These are phyloP conservation scores for Hymenoscyphus albidus DNA, from an alignment of 2,329 filamentous ascomycete genomes.

Conservation along the genomic window DNA sequence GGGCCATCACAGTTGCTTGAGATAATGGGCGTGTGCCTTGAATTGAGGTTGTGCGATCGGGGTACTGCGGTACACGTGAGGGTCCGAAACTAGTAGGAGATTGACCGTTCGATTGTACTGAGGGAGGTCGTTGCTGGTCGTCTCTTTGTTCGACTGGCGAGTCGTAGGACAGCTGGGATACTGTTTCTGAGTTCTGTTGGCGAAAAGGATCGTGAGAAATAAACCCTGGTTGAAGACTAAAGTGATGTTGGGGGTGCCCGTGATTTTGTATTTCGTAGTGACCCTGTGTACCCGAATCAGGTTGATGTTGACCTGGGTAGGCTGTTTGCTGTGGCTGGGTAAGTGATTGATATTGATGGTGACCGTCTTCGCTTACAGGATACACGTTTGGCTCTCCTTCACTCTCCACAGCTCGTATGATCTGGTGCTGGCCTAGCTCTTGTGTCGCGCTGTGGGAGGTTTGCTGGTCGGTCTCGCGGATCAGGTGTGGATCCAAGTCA, in stretches of 20 bases:
- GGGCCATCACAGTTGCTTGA: constrained; percentile 31
- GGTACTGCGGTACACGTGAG: constrained; percentile 23
- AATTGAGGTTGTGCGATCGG: constrained; percentile 27
- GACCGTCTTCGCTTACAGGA: constrained; percentile 31
- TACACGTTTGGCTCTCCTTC: constrained; percentile 24
- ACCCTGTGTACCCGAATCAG: constrained; percentile 27
- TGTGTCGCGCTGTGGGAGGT: constrained; percentile 13
- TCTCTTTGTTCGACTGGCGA: constrained; percentile 42
- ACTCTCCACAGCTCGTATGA: constrained; percentile 29
- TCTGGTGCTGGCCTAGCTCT: constrained; percentile 26
- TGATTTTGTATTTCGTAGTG: constrained; percentile 28
- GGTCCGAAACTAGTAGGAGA: constrained; percentile 23
- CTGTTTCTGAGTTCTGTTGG: constrained; percentile 52
- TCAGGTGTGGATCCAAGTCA: constrained; percentile 31
- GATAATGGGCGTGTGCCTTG: constrained; percentile 27
- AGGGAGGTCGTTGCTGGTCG: constrained; percentile 31
- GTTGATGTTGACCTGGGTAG: constrained; percentile 28
- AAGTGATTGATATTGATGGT: constrained; percentile 31
- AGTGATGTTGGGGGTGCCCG: constrained; percentile 31
- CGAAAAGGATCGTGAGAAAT: constrained; percentile 36
- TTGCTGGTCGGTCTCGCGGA: constrained; percentile 23
- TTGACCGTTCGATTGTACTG: constrained; percentile 32
- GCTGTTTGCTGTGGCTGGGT: constrained; percentile 22
- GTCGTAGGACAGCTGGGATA: constrained; percentile 61
- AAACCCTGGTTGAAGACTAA: constrained; percentile 34